These are phyloP conservation scores for Tuber melanosporum DNA, from an alignment of 495 filamentous ascomycete species.

Conservation along the genomic window DNA sequence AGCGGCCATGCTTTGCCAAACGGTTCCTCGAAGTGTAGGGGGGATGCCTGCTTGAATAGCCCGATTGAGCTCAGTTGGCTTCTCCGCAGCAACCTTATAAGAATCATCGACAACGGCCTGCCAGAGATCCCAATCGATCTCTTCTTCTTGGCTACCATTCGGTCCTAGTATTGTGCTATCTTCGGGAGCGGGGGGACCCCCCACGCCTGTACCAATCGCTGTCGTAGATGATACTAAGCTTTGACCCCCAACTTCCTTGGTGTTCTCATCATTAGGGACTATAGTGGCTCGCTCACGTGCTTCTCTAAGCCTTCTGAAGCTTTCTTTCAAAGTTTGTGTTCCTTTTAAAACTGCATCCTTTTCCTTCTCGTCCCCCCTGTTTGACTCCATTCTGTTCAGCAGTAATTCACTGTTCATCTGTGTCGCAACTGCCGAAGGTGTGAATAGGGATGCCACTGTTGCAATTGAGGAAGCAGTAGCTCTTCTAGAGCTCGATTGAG, in stretches of 20 bases:
- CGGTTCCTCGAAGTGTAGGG: conserved; percentile 85
- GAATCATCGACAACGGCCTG: conserved; percentile 92
- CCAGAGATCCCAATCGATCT: conserved; percentile 96
- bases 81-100: conserved; percentile 73
- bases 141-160: conserved; percentile 29
- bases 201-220: neutral
- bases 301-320: conserved; percentile 40
- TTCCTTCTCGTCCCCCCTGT: conserved; percentile 39
- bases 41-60: conserved; percentile 93
- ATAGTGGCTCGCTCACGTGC: conserved; percentile 27
- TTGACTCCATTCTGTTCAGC: conserved; percentile 27
- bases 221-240: conserved; percentile 28
- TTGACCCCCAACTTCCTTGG: conserved; percentile 14
- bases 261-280: conserved; percentile 15
- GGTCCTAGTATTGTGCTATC: neutral
- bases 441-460: conserved; percentile 28
- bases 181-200: neutral
- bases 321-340: conserved; percentile 39
- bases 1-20: conserved; percentile 95
- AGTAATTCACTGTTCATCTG: conserved; percentile 36
- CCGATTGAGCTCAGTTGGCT: conserved; percentile 76
- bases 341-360: conserved; percentile 37
- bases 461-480: conserved; percentile 39
- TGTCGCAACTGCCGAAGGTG: conserved; percentile 30
- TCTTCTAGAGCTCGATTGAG: conserved; percentile 29